Evolutionary conservation across 441 rosid species (phyloP), one percentile per base, ranked within the genome.

Genomic region (Melastoma candidum): DNA sequence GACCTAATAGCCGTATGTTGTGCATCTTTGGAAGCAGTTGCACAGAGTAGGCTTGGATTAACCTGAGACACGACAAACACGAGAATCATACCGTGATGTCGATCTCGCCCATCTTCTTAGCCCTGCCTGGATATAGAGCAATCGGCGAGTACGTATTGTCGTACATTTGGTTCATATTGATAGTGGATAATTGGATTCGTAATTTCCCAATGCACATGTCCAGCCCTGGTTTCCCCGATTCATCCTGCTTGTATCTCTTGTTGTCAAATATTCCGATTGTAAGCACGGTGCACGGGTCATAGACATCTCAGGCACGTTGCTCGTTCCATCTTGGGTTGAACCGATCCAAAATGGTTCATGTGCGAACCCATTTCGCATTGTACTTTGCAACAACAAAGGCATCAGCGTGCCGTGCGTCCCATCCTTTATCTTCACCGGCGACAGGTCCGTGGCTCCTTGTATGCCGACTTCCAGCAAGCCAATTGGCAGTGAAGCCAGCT

Each of bases 311-410:
- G 0, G 85, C 75, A 48, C 77, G 79, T 43, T 82, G 89, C 73
- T 82, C 85, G 17, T 82, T 82, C 89, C 85, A 82, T 46, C 82
- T 69, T 26, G 89, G 89, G 66, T 77, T 82, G 66, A 82, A 82
- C 46, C 82, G 80, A 49, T 82, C 85, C 2, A 82, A 73, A 12
- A 82, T 79, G 1, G 82, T 75, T 2, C 85, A 74, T 0, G 85
- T 82, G 7, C 83, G 77, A 47, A 79, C 54, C 89, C 89, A 82
- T 62, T 82, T 82, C 0, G 78, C 80, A 7, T 85, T 85, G 24
- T 79, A 82, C 54, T 77, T 82, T 11, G 82, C 89, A 57, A 79
- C 89, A 54, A 77, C 85, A 4, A 79, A 82, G 48, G 85, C 85
- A 66, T 82, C 89, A 0, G 77, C 72, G 2, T 82, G 9, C 89